Base-by-base conservation (phyloP, 805 yeast species). In the Pichia scutulata region DNA sequence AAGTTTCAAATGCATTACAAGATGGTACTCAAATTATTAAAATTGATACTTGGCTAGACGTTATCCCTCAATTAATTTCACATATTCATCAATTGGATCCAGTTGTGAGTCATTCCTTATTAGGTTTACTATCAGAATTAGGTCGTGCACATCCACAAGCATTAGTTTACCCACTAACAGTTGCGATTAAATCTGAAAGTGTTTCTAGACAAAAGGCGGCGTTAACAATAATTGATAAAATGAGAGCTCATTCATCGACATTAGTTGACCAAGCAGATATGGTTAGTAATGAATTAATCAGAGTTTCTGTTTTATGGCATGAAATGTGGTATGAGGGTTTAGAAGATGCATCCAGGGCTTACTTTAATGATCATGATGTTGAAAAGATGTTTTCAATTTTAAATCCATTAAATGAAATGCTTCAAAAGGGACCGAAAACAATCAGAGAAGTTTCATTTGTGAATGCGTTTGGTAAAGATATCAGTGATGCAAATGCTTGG, bases 131-230 rank as follows among this genome's bases (percentile, higher is more conserved):
- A 54, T 80, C 95, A 4, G 95, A 89, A 57, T 71, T 93, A 18
- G 99, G 99, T 39, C 84, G 86, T 57, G 92, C 92, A 1, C 98
- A 93, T 68, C 99, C 99, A 1, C 99, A 93, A 64, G 97, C 98
- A 0, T 76, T 93, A 60, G 92, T 93, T 7, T 92, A 89, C 62
- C 98, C 98, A 4, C 73, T 93, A 52, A 92, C 95, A 13, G 99
- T 93, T 50, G 97, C 98, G 13, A 89, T 90, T 46, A 90, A 93
- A 55, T 87, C 97, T 0, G 97, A 92, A 60, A 87, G 95, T 56
- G 79, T 85, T 33, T 85, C 86, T 6, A 79, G 99, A 59, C 95
- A 89, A 67, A 78, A 81, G 60, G 97, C 99, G 0, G 99, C 99
- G 0, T 71, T 82, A 58, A 84, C 89, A 0, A 90, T 95, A 51